These are phyloP conservation scores for Oryza punctata DNA, from an alignment of 176 grass and related monocot genomes.

Conservation along the genomic window DNA sequence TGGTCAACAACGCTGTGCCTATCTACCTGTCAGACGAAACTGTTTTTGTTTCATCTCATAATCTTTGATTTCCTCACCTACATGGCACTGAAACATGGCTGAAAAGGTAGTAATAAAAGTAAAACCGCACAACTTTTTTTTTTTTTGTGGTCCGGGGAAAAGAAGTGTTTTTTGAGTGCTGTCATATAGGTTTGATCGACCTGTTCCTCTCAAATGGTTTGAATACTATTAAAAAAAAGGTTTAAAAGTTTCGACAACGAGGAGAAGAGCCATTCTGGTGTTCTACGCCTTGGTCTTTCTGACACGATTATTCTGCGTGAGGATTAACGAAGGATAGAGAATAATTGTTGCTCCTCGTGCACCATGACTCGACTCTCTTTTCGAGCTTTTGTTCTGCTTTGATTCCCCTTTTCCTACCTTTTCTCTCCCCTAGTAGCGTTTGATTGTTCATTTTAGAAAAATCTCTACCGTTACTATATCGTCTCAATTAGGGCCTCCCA, in stretches of 20 bases:
- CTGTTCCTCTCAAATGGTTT: background rate
- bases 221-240: background rate
- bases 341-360: slow-evolving; percentile 12
- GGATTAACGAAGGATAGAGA: background rate
- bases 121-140: no score
- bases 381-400: background rate
- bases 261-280: background rate
- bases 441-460: background rate
- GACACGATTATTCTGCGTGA: background rate
- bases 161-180: background rate
- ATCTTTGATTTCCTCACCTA: background rate
- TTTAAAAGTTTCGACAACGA: no score
- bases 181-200: background rate
- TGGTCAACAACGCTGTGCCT: background rate
- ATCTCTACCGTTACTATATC: background rate
- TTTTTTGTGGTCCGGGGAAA: background rate
- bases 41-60: background rate
- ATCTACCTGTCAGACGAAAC: background rate
- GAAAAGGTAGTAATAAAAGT: background rate
- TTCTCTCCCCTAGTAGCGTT: background rate
- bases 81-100: background rate
- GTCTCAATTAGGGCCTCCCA: background rate
- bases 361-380: background rate
- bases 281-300: no score
- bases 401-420: background rate